Conservation (phyloP, 495 filamentous ascomycete genomes). For the Ramalina peruviana region DNA sequence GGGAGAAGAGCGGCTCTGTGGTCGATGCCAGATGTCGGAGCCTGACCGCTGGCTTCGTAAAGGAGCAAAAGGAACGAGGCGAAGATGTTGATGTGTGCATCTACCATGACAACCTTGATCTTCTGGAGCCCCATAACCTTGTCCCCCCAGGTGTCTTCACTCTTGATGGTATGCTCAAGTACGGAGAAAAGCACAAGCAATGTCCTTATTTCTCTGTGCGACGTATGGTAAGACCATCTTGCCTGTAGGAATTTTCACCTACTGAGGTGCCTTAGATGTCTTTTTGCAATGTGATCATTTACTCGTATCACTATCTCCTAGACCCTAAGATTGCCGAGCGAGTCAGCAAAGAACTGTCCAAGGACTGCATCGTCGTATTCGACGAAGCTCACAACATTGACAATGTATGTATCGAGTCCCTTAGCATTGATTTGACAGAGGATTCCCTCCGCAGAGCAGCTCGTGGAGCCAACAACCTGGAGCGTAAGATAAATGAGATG, state of each 20-base stretch:
- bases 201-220: slow-evolving; percentile 95
- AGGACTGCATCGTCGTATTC: slow-evolving; percentile 97
- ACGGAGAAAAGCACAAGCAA: slow-evolving; percentile 90
- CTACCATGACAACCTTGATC: slow-evolving; percentile 95
- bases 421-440: slow-evolving; percentile 92
- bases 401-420: slow-evolving; percentile 96
- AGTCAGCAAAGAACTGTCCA: slow-evolving; percentile 90
- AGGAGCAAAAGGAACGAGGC: slow-evolving; percentile 87
- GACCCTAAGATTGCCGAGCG: slow-evolving; percentile 97
- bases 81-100: slow-evolving; percentile 89
- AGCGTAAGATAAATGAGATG: slow-evolving; percentile 84
- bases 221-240: slow-evolving; percentile 60
- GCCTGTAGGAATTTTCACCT: slow-evolving; percentile 6
- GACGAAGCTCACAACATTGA: slow-evolving; percentile 99
- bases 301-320: slow-evolving; percentile 95
- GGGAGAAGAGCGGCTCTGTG: slow-evolving; percentile 84
- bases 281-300: slow-evolving; percentile 98
- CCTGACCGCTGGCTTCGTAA: slow-evolving; percentile 90
- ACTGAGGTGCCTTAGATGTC: slow-evolving; percentile 53
- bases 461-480: slow-evolving; percentile 76
- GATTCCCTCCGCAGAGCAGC: slow-evolving; percentile 83
- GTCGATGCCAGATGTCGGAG: slow-evolving; percentile 93
- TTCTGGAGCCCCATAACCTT: slow-evolving; percentile 85
- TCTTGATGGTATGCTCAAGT: slow-evolving; percentile 70
- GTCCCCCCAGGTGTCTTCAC: slow-evolving; percentile 92